Conservation (phyloP, 2,329 filamentous ascomycete genomes). For the Exophiala sideris region DNA sequence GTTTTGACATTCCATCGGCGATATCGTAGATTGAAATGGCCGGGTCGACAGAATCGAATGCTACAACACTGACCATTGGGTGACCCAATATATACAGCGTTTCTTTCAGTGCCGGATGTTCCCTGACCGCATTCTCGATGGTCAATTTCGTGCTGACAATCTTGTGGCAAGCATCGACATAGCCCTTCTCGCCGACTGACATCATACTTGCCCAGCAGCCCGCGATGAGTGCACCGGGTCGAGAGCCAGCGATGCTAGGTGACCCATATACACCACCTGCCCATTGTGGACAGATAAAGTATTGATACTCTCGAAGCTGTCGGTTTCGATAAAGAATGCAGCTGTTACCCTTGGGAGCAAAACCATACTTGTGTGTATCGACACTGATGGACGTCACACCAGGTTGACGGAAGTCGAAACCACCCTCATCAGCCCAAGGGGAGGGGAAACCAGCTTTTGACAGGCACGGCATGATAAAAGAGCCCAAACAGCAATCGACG, state of each 20-base stretch:
- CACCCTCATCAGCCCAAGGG: constrained; percentile 62
- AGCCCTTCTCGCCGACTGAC: constrained; percentile 80
- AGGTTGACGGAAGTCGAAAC: constrained; percentile 89
- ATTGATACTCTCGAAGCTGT: constrained; percentile 79
- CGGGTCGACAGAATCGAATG: constrained; percentile 69
- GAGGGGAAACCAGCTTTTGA: constrained; percentile 79
- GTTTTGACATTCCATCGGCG: constrained; percentile 77
- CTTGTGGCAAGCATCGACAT: constrained; percentile 78
- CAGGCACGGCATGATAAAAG: constrained; percentile 89
- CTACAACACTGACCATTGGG: constrained; percentile 84
- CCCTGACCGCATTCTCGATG: constrained; percentile 70
- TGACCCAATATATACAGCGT: constrained; percentile 79
- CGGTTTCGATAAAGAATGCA: constrained; percentile 85
- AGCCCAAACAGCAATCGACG: constrained; percentile 96
- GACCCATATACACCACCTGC: constrained; percentile 93
- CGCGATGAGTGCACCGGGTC: constrained; percentile 89
- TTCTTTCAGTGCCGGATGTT: constrained; percentile 63
- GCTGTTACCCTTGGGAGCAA: constrained; percentile 95
- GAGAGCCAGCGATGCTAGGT: constrained; percentile 83
- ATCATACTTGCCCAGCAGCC: constrained; percentile 94
- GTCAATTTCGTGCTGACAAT: constrained; percentile 86
- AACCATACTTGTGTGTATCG: constrained; percentile 98
- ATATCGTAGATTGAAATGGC: constrained; percentile 91
- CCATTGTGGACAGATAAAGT: constrained; percentile 95
- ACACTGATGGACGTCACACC: constrained; percentile 94